Percentiles rank a stretch among this genome's conserved stretches.
Evolutionary conservation across 2,329 filamentous ascomycete genomes (phyloP).

Genomic region (Aspergillus persii): DNA sequence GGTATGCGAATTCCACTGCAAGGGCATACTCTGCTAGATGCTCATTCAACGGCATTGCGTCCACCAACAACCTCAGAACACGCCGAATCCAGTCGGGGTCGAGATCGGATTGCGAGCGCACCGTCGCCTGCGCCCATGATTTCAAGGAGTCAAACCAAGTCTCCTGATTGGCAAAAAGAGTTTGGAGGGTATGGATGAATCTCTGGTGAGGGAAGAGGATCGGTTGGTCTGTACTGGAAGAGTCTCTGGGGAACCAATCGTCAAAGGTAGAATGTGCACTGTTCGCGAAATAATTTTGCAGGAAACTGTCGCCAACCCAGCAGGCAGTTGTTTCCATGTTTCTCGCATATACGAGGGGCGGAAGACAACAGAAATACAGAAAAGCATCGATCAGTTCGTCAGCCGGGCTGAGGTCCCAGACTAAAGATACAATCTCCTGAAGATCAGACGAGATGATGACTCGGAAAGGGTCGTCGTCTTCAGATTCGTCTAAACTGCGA

Average conservation of each 20-base stretch:
- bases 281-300: constrained; percentile 43
- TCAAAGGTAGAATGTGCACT: constrained; percentile 21
- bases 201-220: constrained; percentile 38
- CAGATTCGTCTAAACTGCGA: constrained; percentile 69
- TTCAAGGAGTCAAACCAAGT: constrained; percentile 50
- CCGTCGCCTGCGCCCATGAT: constrained; percentile 27
- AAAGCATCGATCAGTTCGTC: constrained; percentile 66
- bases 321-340: constrained; percentile 27
- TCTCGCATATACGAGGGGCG: constrained; percentile 45
- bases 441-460: constrained; percentile 80
- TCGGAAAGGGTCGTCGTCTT: constrained; percentile 78
- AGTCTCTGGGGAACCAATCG: constrained; percentile 24
- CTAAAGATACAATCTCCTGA: constrained; percentile 55
- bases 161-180: constrained; percentile 50
- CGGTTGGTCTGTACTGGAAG: constrained; percentile 17
- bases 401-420: constrained; percentile 31
- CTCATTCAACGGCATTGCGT: constrained; percentile 43
- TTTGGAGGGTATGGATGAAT: constrained; percentile 47
- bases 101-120: constrained; percentile 32
- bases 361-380: constrained; percentile 64
- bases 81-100: constrained; percentile 51
- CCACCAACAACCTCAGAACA: constrained; percentile 58
- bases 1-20: constrained; percentile 61
- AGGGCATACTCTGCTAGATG: constrained; percentile 67
- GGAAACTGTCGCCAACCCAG: constrained; percentile 56